Evolutionary conservation across 441 rosid species (phyloP), one percentile per base, ranked within the genome.

Genomic region (Isatis lusitanica): DNA sequence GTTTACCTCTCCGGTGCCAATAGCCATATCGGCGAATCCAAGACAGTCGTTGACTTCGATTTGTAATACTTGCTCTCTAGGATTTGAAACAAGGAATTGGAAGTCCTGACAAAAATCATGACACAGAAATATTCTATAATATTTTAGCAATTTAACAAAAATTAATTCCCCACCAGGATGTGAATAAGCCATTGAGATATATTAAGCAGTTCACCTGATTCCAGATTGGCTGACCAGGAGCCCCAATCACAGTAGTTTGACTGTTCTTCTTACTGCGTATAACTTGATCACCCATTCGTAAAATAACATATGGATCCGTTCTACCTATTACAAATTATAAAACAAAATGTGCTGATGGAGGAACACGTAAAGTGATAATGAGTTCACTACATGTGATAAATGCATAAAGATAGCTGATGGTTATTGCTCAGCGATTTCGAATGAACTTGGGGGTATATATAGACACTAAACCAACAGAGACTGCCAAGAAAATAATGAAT

Each of bases 171-270:
- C 35, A 68, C 50, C 57, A 33, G 46, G 57, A 50, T 39, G 74
- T 74, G 44, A 39, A 65, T 48, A 58, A 24, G 12, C 47, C 17
- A 77, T 10, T 24, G 35, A 73, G 52, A 72, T 9, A 31, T 9
- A 11, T 52, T 21, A 56, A 51, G 66, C 60, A 70, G 70, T 53
- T 79, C 73, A 94, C 97, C 93, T 94, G 99, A 83, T 94, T 94
- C 99, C 99, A 92, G 67, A 94, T 94, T 44, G 97, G 99, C 80
- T 87, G 78, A 17, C 98, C 99, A 74, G 99, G 99, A 77, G 93
- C 83, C 66, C 99, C 99, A 78, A 80, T 83, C 68, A 94, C 93
- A 40, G 99, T 92, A 51, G 99, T 94, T 78, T 92, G 99, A 77
- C 97, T 94, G 83, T 94, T 92, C 85, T 84, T 94, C 86, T 94